These are phyloP conservation scores for Coemansia sp. DNA, from an alignment of 192 early-diverging fungal genomes.

Conservation along the genomic window DNA sequence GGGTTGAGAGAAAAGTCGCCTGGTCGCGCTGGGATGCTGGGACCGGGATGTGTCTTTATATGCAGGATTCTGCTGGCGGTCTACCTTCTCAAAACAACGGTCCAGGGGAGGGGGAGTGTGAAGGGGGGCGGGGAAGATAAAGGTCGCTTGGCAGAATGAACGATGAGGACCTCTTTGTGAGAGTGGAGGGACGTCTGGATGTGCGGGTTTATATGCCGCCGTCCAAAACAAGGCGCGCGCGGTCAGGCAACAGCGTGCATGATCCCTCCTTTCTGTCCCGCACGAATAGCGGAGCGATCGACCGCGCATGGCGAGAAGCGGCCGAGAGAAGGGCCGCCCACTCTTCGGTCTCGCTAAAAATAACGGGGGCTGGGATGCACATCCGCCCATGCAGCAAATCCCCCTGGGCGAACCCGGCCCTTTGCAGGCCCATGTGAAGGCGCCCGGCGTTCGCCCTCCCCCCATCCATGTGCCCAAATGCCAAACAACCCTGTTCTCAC, in stretches of 20 bases:
- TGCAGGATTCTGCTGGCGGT: not conserved
- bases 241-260: conserved; percentile 8
- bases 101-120: conserved; percentile 11
- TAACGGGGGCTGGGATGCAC: no score
- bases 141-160: conserved; percentile 32
- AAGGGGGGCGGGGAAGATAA: conserved; percentile 10
- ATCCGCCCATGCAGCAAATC: no score
- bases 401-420: no score
- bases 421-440: no score
- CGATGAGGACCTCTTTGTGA: conserved; percentile 38
- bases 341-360: conserved; percentile 12
- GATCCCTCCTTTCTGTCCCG: conserved; percentile 10
- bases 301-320: no score
- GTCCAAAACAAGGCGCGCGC: conserved; percentile 13
- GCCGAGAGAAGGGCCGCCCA: no score
- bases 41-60: conserved; percentile 19
- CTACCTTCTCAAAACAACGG: conserved; percentile 41
- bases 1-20: conserved; percentile 4
- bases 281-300: conserved; percentile 23
- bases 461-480: no score
- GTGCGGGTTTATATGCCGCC: conserved; percentile 28
- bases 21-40: conserved; percentile 1
- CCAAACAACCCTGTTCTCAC: no score
- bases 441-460: no score
- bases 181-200: not conserved